Evolutionary conservation across 768 basidiomycete genomes (phyloP), one percentile per base, ranked within the genome.

Genomic region (Glaciozyma martinii): DNA sequence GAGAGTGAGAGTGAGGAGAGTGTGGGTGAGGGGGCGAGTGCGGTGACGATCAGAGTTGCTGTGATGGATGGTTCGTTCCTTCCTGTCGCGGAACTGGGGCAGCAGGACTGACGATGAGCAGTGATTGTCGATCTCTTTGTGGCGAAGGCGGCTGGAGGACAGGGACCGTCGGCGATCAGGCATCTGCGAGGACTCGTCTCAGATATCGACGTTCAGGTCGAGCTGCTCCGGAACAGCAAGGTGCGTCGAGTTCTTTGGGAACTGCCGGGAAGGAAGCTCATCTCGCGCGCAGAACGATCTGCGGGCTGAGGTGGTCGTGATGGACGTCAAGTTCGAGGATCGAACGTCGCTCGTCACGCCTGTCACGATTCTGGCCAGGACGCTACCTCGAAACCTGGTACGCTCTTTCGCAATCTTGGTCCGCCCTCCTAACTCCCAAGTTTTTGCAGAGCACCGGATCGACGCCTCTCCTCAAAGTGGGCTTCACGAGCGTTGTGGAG

Each of bases 221-320:
- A 90, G 74, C 72, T 86, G 15, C 86, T 85, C 71, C 82, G 85
- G 0, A 82, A 86, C 62, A 87, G 84, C 61, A 86, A 83, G 81
- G 89, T 88, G 66, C 56, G 78, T 27, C 27, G 3, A 52, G 12
- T 13, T 21, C 6, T 46, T 25, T 5, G 37, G 29, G 52, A 16
- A 61, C 56, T 53, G 32, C 18, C 23, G 43, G 56, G 15, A 50
- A 30, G 60, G 30, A 29, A 23, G 40, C 58, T 44, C 30, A 66
- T 3, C 3, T 59, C 61, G 59, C 19, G 37, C 30, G 9, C n/a
- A 67, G 57, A 29, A 50, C 15, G 70, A 91, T 85, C 84, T 89
- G 60, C 85, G 89, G 74, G 88, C 83, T 19, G 79, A 84, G 18
- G 65, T 91, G 49, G 84, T 82, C 1, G 65, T 89, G 15, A 81